Conservation (phyloP, 768 basidiomycete genomes). For the Porphyrellus cyaneotinctus region DNA sequence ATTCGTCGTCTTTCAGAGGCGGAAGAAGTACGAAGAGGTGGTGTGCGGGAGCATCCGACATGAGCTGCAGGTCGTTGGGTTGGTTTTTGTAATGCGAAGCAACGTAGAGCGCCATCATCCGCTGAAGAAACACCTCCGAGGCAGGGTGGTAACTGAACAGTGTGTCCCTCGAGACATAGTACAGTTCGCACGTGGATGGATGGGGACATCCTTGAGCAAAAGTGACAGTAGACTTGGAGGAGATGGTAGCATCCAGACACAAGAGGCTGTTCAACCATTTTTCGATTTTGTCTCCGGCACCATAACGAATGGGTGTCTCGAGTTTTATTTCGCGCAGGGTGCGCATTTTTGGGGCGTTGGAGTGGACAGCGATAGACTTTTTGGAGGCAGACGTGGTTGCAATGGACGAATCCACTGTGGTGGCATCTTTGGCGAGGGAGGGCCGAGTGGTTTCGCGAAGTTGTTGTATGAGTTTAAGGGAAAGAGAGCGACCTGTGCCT, state of each 20-base stretch:
- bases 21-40: slow-evolving; percentile 94
- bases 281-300: slow-evolving; percentile 82
- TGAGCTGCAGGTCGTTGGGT: slow-evolving; percentile 96
- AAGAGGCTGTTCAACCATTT: slow-evolving; percentile 89
- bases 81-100: slow-evolving; percentile 99
- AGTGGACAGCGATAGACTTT: slow-evolving; percentile 46
- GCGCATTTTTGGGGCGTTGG: slow-evolving; percentile 59
- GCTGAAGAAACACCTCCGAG: slow-evolving; percentile 94
- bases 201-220: slow-evolving; percentile 82
- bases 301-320: slow-evolving; percentile 92
- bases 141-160: slow-evolving; percentile 97
- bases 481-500: slow-evolving; percentile 97
- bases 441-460: slow-evolving; percentile 88
- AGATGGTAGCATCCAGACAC: slow-evolving; percentile 82
- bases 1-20: slow-evolving; percentile 86
- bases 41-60: slow-evolving; percentile 95
- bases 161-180: slow-evolving; percentile 93
- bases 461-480: slow-evolving; percentile 96
- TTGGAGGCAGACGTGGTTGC: slow-evolving; percentile 42
- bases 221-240: slow-evolving; percentile 38
- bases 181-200: slow-evolving; percentile 90
- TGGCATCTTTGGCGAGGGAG: slow-evolving; percentile 61
- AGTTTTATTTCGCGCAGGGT: slow-evolving; percentile 91
- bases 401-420: slow-evolving; percentile 37
- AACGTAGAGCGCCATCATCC: slow-evolving; percentile 98